These are phyloP conservation scores for Aureobasidium mangrovei DNA, from an alignment of 2,329 filamentous ascomycete genomes.

Conservation along the genomic window DNA sequence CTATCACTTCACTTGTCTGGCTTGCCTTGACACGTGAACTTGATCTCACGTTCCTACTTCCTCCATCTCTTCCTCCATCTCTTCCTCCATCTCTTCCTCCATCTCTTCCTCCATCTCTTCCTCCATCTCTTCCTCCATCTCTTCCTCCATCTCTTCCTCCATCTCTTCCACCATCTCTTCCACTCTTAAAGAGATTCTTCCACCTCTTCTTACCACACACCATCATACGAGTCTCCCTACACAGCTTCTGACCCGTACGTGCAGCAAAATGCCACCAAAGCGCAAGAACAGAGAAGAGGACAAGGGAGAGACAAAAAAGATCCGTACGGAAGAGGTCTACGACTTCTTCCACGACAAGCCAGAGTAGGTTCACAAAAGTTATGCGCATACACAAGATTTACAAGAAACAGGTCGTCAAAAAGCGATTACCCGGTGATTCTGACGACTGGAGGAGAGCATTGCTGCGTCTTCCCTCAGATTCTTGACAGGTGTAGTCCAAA, in stretches of 20 bases:
- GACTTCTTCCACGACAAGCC: slow-evolving; percentile 6
- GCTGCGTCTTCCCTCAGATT: neutral
- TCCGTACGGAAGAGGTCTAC: neutral
- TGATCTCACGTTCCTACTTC: neutral
- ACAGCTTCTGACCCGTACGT: neutral
- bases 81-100: neutral
- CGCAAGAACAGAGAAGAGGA: neutral
- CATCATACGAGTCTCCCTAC: neutral
- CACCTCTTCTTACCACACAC: neutral
- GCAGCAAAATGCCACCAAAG: neutral
- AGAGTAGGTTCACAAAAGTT: neutral
- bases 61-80: neutral
- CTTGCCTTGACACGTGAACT: no score
- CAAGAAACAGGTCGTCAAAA: neutral
- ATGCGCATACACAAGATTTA: neutral
- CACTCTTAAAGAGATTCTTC: neutral
- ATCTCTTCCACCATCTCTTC: neutral
- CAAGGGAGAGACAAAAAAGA: neutral
- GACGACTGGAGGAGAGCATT: neutral
- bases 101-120: neutral
- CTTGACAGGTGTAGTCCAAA: neutral
- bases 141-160: neutral
- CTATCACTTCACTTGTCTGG: no score
- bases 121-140: neutral
- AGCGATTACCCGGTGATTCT: neutral